Base-by-base conservation (phyloP, 495 filamentous ascomycete genomes). In the Staphylotrichum longicolle region DNA sequence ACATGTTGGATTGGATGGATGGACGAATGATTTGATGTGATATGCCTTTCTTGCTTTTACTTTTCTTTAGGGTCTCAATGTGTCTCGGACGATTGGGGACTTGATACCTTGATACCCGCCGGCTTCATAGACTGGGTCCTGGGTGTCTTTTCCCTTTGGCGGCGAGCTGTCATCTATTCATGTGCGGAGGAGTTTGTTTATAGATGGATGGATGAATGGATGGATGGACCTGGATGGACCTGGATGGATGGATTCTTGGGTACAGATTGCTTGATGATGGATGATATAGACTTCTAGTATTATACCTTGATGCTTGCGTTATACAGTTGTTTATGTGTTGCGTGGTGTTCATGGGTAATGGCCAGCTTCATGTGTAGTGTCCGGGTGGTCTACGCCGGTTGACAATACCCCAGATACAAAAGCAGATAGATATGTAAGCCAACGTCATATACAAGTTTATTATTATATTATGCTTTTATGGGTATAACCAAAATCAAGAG, bases 401-500 rank as follows among this genome's bases (percentile, higher is more conserved):
- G 1, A 27, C 20, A 27, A 27, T 27, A 27, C 20, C 20, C 20
- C 0, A 27, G 20, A 1, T 27, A 0, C 20, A 27, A 27, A 27
- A 27, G 20, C 20, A 27, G 20, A 27, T n/a, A n/a, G n/a, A n/a
- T n/a, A n/a, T 27, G 20, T 27, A 27, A 27, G 20, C 20, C 20
- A 27, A 27, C 20, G 20, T 27, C 20, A 27, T 27, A 27, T 39
- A 39, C 37, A 39, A 39, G 1, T 39, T 1, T 39, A 48, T 48
- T 20, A 48, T 39, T 39, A 39, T 10, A 39, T 39, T 39, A 10
- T 7, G 37, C 37, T 39, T 39, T 39, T 39, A 39, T 1, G 51
- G 69, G 11, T 70, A 62, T 15, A 62, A 3, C 2, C 37, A 39
- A 54, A 50, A 50, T 14, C 48, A 50, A 50, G 48, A 50, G 30